A percentile compares a stretch with the other conserved stretches of the same genome.
These are phyloP conservation scores for Tetracentron sinense DNA, from an alignment of 164 flowering plant genomes.

Conservation along the genomic window DNA sequence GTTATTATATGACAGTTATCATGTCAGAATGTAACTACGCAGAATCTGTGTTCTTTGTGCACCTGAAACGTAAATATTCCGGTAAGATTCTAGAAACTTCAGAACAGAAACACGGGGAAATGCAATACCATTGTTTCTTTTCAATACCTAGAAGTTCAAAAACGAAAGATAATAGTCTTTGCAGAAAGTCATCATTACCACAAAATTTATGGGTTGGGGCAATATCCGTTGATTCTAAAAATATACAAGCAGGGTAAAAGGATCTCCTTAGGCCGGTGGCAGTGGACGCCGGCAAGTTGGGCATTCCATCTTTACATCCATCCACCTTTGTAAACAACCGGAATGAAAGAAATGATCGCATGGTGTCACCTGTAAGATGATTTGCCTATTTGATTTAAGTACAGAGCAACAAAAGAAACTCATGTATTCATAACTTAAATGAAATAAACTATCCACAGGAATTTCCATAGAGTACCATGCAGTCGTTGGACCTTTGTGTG, in stretches of 20 bases:
- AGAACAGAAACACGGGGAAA: background rate
- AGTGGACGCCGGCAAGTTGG: conserved; percentile 93
- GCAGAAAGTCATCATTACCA: conserved; percentile 11
- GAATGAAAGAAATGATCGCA: conserved; percentile 98
- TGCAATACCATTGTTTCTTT: no score
- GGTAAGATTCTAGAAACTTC: background rate
- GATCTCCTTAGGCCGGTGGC: conserved; percentile 63
- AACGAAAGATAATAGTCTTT: background rate
- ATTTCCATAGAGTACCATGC: conserved; percentile 61
- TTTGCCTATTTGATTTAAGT: conserved; percentile 1
- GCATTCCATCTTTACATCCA: conserved; percentile 99
- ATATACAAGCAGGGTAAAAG: conserved; percentile 22
- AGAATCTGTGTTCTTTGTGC: background rate
- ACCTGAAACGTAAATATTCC: conserved; percentile 6
- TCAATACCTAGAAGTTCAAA: background rate
- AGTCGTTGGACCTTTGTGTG: conserved; percentile 59
- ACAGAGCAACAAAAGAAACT: background rate
- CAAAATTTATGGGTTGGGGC: conserved; percentile 4
- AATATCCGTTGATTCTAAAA: conserved; percentile 22
- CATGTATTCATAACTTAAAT: no score
- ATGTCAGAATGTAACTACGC: background rate
- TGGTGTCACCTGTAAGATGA: conserved; percentile 75
- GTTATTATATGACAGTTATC: background rate
- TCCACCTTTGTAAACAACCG: conserved; percentile 96
- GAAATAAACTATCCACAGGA: background rate